Evolutionary conservation across 2,329 filamentous ascomycete species (phyloP).

Genomic region (Clathrospora elynae): DNA sequence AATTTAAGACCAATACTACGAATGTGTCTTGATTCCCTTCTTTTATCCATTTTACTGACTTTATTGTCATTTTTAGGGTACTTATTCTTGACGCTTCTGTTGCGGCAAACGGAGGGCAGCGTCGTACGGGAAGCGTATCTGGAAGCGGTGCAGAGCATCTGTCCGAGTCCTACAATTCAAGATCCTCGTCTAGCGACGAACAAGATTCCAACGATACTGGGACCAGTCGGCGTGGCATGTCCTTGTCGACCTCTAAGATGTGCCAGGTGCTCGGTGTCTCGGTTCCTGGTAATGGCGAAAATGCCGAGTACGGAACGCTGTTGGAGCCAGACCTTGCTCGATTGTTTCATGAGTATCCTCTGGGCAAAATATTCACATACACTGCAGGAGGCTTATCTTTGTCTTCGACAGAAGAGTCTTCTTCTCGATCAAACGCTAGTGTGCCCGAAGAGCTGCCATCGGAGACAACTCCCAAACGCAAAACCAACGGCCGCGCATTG

Average conservation of each 20-base stretch:
- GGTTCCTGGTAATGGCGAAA: constrained; percentile 7
- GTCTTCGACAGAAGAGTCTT: constrained; percentile 28
- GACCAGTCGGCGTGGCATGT: background rate
- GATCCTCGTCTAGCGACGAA: constrained; percentile 27
- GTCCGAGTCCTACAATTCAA: constrained; percentile 18
- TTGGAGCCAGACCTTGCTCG: constrained; percentile 28
- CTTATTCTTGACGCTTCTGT: constrained; percentile 44
- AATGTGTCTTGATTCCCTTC: too few relatives aligned
- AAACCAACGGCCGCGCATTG: constrained; percentile 22
- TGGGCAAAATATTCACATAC: constrained; percentile 37
- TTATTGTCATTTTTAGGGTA: too few relatives aligned
- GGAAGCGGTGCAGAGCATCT: constrained; percentile 8
- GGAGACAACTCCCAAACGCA: constrained; percentile 3
- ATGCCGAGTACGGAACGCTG: constrained; percentile 15
- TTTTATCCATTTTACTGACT: too few relatives aligned
- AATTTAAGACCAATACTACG: too few relatives aligned
- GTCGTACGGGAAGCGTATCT: constrained; percentile 12
- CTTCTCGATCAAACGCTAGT: constrained; percentile 3
- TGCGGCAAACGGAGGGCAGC: constrained; percentile 25
- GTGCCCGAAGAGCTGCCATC: constrained; percentile 1
- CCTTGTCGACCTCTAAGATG: constrained; percentile 16
- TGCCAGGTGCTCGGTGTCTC: constrained; percentile 37
- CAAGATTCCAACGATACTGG: constrained; percentile 1
- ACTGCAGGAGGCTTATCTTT: constrained; percentile 19
- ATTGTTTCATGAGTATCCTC: constrained; percentile 30